Base-by-base conservation (phyloP, 176 grass and related monocot species). In the Aegilops speltoides region DNA sequence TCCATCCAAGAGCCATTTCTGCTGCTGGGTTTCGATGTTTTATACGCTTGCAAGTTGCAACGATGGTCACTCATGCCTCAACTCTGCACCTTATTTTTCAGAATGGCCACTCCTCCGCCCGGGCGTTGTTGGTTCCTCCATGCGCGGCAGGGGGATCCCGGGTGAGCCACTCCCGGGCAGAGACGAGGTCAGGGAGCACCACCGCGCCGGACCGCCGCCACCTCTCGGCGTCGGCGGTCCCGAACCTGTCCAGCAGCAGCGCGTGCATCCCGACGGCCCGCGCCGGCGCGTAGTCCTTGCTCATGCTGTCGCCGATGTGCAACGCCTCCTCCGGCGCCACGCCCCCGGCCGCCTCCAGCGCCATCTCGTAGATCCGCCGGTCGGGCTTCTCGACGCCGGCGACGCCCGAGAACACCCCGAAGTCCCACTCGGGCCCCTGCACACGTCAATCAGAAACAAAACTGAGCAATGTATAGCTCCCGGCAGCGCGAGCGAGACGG, bases 301-400 rank as follows among this genome's bases (percentile, higher is more conserved):
- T 84, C 85, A 93, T 77, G 83, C 93, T 98, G 83, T 98, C 95
- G 8, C 95, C 95, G 17, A 98, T 85, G 70, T 95, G 95, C 2
- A 98, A 87, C 23, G 89, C 84, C 71, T 92, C 89, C 25, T 79
- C 87, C 24, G 93, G 89, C n/a, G 85, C 54, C 6, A 98, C 79
- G 41, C 78, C 79, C 22, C 89, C 93, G 7, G 93, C 95, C 67
- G 83, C 86, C 48, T 87, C 85, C 80, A 98, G 83, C 46, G 95
- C 93, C 29, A 73, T 86, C 86, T 98, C 73, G 50, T 95, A 98
- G 64, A 98, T 92, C 85, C 82, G 89, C 11, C 61, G 76, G 80
- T 98, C 90, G 7, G 96, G 96, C 48, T 98, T 98, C 88, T 98
- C 93, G 1, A 98, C 74, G 24, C 96, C 96, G 9, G 29, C 86